Evolutionary conservation across 2,329 filamentous ascomycete genomes (phyloP), one percentile per base, ranked within the genome.

Genomic region (Graphilbum sp.): DNA sequence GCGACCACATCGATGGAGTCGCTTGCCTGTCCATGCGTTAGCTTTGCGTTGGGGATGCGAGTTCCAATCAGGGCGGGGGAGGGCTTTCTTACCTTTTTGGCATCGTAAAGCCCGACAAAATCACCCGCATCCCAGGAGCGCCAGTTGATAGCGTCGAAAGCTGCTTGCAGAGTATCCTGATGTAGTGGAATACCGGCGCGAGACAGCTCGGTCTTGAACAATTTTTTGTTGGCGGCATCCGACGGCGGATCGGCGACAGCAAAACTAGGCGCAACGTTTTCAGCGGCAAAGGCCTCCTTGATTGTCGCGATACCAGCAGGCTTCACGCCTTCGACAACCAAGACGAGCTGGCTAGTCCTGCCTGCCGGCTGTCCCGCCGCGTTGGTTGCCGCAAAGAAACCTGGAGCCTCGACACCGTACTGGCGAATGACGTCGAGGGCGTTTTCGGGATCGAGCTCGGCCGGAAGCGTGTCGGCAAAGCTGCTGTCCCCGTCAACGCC

Each of bases 291-390:
- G 8, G 62, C 57, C n/a, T 61, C 55, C 40, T 63, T 58, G 19
- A 69, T 39, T 31, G 51, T 45, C 36, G 54, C 47, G 37, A 63
- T 58, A 34, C 67, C 62, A 32, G 61, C 50, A 15, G 58, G 47
- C 16, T 61, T 64, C 54, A 69, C 59, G 49, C 75, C 71, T 50
- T 77, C 66, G 36, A 79, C 58, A 46, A 73, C 54, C 37, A 79
- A 56, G 20, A 80, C 55, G 30, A 80, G 62, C 54, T 82, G 74
- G 37, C 55, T n/a, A 15, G 8, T 12, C 8, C 15, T 29, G 27
- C 13, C 13, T 6, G 5, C 27, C 13, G 8, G 27, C 13, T 29
- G 27, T 12, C 60, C 5, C 64, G 61, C 27, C 7, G 13, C 15
- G 11, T 55, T 50, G 5, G 52, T 40, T 3, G 45, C 44, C n/a